Base-by-base conservation (phyloP, 192 early-diverging fungal species). In the Entomortierella chlamydospora region DNA sequence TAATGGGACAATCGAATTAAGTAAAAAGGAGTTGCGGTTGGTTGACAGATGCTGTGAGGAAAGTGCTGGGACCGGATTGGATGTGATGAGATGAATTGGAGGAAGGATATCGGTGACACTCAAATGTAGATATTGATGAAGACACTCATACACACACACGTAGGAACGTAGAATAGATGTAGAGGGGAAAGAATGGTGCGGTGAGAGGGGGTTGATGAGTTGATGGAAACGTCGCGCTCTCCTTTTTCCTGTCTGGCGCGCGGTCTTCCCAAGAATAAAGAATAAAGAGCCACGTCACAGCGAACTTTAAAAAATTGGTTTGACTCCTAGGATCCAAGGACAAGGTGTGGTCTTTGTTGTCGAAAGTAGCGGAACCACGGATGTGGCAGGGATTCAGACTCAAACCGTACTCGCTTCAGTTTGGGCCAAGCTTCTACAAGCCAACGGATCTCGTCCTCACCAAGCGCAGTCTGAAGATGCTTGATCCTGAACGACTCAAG, bases 401-500 rank as follows among this genome's bases (percentile, higher is more conserved):
- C 62, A 42, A 79, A 65, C 34, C 64, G 57, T 10, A 62, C 56
- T n/a, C 76, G 61, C 51, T 70, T 79, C 28, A 79, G 57, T 50
- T 60, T 79, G 5, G 76, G 76, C 76, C 76, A 79, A 9, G 68
- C 67, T 50, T 70, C 68, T 0, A 70, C 52, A 7, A 79, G 34
- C 76, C 76, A 79, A 9, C 76, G 76, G 50, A 79, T 79, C 68
- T 79, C 76, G 22, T 79, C 76, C 31, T 79, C 76, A 2, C 59
- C 61, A 10, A 79, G 51, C 17, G 30, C 56, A 1, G 49, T 60
- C 34, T 79, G 67, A 9, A 79, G 20, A n/a, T 59, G 67, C 3
- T 42, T 65, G 23, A 79, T 49, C 34, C 76, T 39, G 57, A 79
- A 63, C 22, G 76, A 70, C 31, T 61, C 53, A 18, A 79, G 68